These are phyloP conservation scores for Mycosarcoma mackinlayi DNA, from an alignment of 1,284 basidiomycete species.

Conservation along the genomic window DNA sequence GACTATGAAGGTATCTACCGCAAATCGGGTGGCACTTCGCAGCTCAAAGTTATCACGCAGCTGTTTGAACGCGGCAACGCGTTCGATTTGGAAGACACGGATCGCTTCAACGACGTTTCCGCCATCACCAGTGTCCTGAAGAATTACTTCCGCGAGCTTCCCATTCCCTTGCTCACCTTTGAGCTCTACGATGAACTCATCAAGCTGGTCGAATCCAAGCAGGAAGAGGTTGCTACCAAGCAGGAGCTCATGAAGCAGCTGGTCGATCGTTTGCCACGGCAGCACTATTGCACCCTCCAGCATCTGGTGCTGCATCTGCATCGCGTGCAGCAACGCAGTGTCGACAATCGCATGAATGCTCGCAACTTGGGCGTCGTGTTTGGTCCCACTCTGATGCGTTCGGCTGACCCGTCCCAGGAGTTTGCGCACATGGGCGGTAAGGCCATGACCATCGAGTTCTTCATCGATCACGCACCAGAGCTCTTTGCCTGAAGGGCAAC, in stretches of 20 bases:
- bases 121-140: constrained; percentile 96
- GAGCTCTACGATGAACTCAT: constrained; percentile 89
- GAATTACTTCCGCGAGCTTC: constrained; percentile 92
- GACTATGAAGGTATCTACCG: constrained; percentile 96
- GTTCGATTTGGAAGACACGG: constrained; percentile 87
- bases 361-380: constrained; percentile 99
- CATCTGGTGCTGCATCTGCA: constrained; percentile 87
- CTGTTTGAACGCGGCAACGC: constrained; percentile 91
- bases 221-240: constrained; percentile 16
- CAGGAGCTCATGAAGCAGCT: constrained; percentile 72
- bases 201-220: constrained; percentile 58
- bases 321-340: constrained; percentile 65
- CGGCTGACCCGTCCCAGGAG: constrained; percentile 84
- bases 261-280: constrained; percentile 81
- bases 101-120: constrained; percentile 95
- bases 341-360: constrained; percentile 90
- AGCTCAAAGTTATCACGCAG: constrained; percentile 91
- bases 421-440: constrained; percentile 98
- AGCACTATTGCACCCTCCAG: constrained; percentile 87
- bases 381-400: constrained; percentile 94
- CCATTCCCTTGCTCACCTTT: constrained; percentile 88
- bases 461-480: constrained; percentile 40
- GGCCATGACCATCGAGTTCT: constrained; percentile 76
- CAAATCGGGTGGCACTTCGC: constrained; percentile 91
- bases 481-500: constrained; percentile 20